Evolutionary conservation across 2,329 filamentous ascomycete genomes (phyloP), one percentile per base, ranked within the genome.

Genomic region (Beauveria sp.): DNA sequence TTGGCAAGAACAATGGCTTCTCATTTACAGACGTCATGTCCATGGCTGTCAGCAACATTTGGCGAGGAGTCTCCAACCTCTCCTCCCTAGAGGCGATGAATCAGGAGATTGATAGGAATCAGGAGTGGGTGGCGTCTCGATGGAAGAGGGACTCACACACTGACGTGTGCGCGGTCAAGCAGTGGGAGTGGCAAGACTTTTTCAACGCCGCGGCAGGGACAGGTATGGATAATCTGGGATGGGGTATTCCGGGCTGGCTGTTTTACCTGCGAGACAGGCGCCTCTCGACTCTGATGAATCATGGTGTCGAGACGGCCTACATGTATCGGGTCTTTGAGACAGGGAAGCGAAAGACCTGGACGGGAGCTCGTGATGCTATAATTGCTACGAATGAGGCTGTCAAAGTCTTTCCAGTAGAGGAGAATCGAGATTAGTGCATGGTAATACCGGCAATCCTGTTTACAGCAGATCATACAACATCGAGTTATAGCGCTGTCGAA

Each of bases 301-400:
- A 71, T 2, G 76, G 75, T 0, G 69, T 78, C 3, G 73, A 76
- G 65, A 77, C 75, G 5, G 73, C 75, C 3, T 73, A 76, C 53
- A 71, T 73, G 18, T 76, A 73, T 66, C 69, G 76, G 3, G 69
- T 74, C 14, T 80, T 79, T 62, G 74, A 76, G 64, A 76, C 73
- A 0, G 75, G 72, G 0, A 75, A 73, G 64, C 69, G 77, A 53
- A 72, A 68, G 61, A 69, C 67, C 0, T 80, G 76, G 76, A 63
- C 67, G 8, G 75, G 75, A 0, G 77, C 76, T 0, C 70, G 67
- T 34, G 70, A 74, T n/a, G 72, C 72, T 0, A 72, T 76, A 61
- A 64, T 71, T 3, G 12, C 18, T 40, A 8, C 24, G 43, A 46
- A 46, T n/a, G 10, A 46, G n/a, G 16, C 14, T n/a, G 43, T 46